Conservation (phyloP, 805 yeast species). For the Starmerella bombicola region DNA sequence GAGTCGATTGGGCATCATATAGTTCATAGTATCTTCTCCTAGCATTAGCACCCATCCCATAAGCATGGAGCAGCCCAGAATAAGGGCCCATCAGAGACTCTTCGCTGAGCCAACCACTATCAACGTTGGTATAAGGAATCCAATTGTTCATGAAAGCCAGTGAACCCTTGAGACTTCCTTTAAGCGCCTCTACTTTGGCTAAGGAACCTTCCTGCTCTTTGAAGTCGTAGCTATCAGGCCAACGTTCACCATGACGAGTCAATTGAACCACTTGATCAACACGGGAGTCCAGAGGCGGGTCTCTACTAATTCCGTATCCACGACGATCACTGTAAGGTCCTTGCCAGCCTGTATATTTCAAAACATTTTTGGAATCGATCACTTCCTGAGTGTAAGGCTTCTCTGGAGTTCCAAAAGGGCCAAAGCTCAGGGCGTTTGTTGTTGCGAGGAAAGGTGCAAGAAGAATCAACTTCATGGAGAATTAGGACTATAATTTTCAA, state of each 20-base stretch:
- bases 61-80: conserved; percentile 41
- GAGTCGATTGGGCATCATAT: conserved; percentile 28
- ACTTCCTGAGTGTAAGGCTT: conserved; percentile 23
- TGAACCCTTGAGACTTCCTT: conserved; percentile 30
- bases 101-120: conserved; percentile 34
- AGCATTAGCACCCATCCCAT: conserved; percentile 39
- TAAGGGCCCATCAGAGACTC: conserved; percentile 43
- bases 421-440: conserved; percentile 13
- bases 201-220: conserved; percentile 12
- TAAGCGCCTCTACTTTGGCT: conserved; percentile 6
- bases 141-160: conserved; percentile 39
- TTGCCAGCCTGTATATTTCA: conserved; percentile 20
- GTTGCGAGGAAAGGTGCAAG: conserved; percentile 7
- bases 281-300: conserved; percentile 39
- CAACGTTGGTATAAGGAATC: conserved; percentile 31
- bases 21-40: conserved; percentile 40
- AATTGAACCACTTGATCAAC: conserved; percentile 44
- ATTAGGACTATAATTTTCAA: too few species aligned
- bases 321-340: conserved; percentile 27
- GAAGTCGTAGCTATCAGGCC: conserved; percentile 28
- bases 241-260: conserved; percentile 50
- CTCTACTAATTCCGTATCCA: conserved; percentile 43
- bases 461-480: neutral
- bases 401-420: conserved; percentile 13
- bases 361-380: conserved; percentile 25